Base-by-base conservation (phyloP, 805 yeast genomes). In the Yamadazyma ubonensis region DNA sequence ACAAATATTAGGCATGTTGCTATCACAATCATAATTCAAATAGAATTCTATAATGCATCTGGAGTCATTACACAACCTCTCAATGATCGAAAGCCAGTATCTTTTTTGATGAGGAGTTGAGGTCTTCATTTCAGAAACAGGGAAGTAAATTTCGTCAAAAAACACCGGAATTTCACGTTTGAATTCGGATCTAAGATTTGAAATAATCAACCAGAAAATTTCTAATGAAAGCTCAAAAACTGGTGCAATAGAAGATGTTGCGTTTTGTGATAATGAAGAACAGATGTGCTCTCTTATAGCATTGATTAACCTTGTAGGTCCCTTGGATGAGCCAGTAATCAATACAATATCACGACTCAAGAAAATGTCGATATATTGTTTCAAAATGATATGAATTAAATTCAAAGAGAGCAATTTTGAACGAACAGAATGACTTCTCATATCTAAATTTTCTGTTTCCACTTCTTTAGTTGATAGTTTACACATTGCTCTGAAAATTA, bases 81-180 rank as follows among this genome's bases (percentile, higher is more conserved):
- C 85, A 18, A 95, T 73, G n/a, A 91, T 75, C 9, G 83, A 76
- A 44, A 95, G 69, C 48, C 91, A 76, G 54, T 89, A 91, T 57
- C 95, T 75, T 58, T 91, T 89, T 63, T 95, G 99, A 59, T 91
- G 97, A 7, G 90, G 67, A 0, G 96, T 87, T 1, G 97, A 86
- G 2, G 95, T 81, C 55, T 83, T 86, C 80, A 93, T 78, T 55
- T 91, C 98, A 33, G 93, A 77, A 30, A 95, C 87, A 2, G 98
- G 96, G 63, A 93, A 85, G 59, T 93, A 93, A 38, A 91, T 87
- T 54, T 93, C 98, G 32, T 82, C 84, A 67, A 90, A 78, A 55
- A 95, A 86, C 0, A 95, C 96, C 1, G 96, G 96, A 32, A 93
- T 86, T 58, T 93, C 99, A 49, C 84, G 76, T 61, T 90, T 91